Conservation (phyloP, 345 rosid species). For the Populus simonii region DNA sequence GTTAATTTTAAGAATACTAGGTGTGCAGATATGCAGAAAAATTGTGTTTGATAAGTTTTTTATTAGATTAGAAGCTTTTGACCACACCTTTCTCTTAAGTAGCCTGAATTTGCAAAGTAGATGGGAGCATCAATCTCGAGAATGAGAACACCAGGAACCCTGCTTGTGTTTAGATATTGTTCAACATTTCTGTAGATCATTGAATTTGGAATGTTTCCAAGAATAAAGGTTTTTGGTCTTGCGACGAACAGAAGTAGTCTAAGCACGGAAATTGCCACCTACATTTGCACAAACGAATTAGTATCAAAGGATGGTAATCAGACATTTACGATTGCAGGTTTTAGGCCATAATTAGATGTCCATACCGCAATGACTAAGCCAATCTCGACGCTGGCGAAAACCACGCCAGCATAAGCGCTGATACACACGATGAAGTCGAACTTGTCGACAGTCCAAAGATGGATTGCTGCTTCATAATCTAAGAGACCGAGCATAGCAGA, state of each 20-base stretch:
- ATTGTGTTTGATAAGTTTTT: background rate
- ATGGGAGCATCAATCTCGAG: conserved; percentile 81
- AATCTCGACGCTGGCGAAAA: conserved; percentile 75
- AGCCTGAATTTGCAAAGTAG: conserved; percentile 78
- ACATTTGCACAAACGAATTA: background rate
- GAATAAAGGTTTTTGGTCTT: conserved; percentile 66
- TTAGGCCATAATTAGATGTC: background rate
- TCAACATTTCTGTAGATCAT: conserved; percentile 57
- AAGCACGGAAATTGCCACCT: conserved; percentile 69
- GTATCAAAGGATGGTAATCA: background rate
- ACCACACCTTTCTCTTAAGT: conserved; percentile 76
- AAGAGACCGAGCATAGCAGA: conserved; percentile 91
- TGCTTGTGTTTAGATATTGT: conserved; percentile 58
- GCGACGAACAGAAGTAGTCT: conserved; percentile 73
- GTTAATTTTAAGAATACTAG: background rate
- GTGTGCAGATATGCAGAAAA: background rate
- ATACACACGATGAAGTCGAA: conserved; percentile 80
- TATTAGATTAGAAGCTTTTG: background rate
- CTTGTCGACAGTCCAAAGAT: conserved; percentile 82
- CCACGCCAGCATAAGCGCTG: conserved; percentile 75
- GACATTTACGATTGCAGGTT: background rate
- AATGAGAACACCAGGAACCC: conserved; percentile 56
- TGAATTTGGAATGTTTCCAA: conserved; percentile 67
- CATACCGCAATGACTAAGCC: conserved; percentile 75
- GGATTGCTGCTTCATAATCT: conserved; percentile 77